Base-by-base conservation (phyloP, 169 alveolate genomes). In the Eimeria brunetti region DNA sequence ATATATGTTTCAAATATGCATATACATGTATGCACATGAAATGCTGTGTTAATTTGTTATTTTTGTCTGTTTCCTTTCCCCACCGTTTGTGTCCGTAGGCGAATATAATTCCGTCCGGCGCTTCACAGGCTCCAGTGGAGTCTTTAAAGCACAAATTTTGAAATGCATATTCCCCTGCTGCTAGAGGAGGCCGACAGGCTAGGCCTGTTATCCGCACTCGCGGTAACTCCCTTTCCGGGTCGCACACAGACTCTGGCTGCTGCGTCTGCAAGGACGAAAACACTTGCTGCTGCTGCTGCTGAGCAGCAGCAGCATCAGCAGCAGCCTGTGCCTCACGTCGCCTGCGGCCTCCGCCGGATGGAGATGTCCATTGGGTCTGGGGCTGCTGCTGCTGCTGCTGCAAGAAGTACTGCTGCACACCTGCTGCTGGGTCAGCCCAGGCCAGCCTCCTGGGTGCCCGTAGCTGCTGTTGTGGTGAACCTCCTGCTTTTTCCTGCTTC, bases 21-120 rank as follows among this genome's bases (percentile, higher is more conserved):
- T 41, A 41, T 41, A 41, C 46, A 41, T 41, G 4, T 41, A 41
- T 41, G 4, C 4, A 41, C 46, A 27, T 46, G 14, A 27, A 49
- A n/a, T 1, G 51, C 90, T 20, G 9, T 3, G 62, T 20, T 49
- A 78, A 78, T 3, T 5, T 12, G 44, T 7, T 62, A 27, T 49
- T 78, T 78, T 30, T 36, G 20, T 7, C 46, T 4, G 3, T 0
- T 46, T 22, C 88, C 0, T 12, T 36, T n/a, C 20, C 71, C 62
- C 67, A 92, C 96, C 96, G n/a, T 53, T 84, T 88, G 80, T 83
- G 88, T 53, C 81, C 78, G 96, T 92, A 92, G 67, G 46, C 89
- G 88, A 92, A 92, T 67, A 92, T 80, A 36, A 92, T 85, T 14
- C 96, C 96, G 30, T 92, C 96, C 18, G 96, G 96, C 11, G 96